These are phyloP conservation scores for Pichia sp. DNA, from an alignment of 1,139 yeast species.

Conservation along the genomic window DNA sequence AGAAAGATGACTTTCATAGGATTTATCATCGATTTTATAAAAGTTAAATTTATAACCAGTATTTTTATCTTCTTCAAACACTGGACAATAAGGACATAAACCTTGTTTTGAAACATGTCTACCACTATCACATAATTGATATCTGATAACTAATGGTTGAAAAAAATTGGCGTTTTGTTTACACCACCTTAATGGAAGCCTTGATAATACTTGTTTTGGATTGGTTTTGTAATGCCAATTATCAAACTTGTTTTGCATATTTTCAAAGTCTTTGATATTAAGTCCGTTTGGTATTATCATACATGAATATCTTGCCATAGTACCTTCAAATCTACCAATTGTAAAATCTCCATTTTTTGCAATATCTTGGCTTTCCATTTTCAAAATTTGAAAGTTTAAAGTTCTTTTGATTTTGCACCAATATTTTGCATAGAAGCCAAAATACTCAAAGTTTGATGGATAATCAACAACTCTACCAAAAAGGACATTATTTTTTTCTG, in stretches of 20 bases:
- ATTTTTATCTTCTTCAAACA: not conserved
- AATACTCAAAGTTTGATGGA: not conserved
- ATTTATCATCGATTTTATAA: constrained; percentile 22
- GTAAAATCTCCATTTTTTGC: not conserved
- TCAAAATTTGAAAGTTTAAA: not conserved
- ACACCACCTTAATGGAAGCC: constrained; percentile 18
- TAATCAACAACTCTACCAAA: not conserved
- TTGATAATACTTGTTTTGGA: not conserved
- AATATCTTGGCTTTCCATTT: not conserved
- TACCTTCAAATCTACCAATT: not conserved
- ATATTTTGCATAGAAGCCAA: not conserved
- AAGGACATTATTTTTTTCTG: not conserved
- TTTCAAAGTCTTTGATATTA: not conserved
- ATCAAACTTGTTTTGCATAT: not conserved
- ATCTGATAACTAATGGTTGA: constrained; percentile 24
- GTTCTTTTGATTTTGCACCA: not conserved
- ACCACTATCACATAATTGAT: constrained; percentile 12
- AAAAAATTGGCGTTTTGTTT: constrained; percentile 19
- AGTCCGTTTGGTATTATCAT: constrained; percentile 6
- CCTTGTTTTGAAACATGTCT: constrained; percentile 12
- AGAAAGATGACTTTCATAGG: constrained; percentile 27
- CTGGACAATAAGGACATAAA: constrained; percentile 27
- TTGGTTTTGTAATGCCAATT: constrained; percentile 11
- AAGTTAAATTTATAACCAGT: constrained; percentile 10
- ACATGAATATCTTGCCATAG: not conserved